Percentiles rank a stretch among this genome's conserved stretches.
These are phyloP conservation scores for Barnettozyma sp. DNA, from an alignment of 805 yeast species.

Conservation along the genomic window DNA sequence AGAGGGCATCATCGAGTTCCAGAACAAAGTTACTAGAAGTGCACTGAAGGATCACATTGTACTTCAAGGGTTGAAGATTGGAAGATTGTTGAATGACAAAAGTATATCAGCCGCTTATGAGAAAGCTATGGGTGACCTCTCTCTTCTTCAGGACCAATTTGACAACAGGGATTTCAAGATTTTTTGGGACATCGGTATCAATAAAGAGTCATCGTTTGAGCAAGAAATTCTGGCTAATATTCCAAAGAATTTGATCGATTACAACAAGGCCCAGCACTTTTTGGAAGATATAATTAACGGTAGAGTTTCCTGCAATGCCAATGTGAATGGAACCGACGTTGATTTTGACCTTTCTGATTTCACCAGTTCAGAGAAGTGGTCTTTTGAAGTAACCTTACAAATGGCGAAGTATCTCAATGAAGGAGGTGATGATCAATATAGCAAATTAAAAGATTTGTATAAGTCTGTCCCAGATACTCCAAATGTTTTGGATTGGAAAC, in stretches of 20 bases:
- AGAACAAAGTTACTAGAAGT: slow-evolving; percentile 44
- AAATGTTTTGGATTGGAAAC: slow-evolving; percentile 15
- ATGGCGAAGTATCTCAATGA: slow-evolving; percentile 10
- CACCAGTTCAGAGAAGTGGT: slow-evolving; percentile 20
- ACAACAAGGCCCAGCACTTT: slow-evolving; percentile 12
- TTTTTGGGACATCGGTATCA: slow-evolving; percentile 45
- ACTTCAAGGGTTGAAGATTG: slow-evolving; percentile 25
- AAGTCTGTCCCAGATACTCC: slow-evolving; percentile 12
- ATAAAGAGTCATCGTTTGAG: slow-evolving; percentile 21
- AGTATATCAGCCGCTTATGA: slow-evolving; percentile 1
- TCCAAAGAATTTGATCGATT: slow-evolving; percentile 6
- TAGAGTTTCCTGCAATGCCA: slow-evolving; percentile 1
- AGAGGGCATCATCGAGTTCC: slow-evolving; percentile 58
- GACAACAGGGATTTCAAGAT: slow-evolving; percentile 60
- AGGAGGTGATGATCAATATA: neutral
- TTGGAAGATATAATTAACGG: slow-evolving; percentile 16
- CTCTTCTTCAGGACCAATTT: slow-evolving; percentile 2
- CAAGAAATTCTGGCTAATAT: slow-evolving; percentile 11
- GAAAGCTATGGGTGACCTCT: slow-evolving; percentile 27
- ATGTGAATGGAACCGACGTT: too few relatives aligned
- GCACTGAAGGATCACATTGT: slow-evolving; percentile 20
- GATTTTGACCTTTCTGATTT: slow-evolving; percentile 9
- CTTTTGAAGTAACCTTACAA: slow-evolving; percentile 10
- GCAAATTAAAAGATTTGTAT: slow-evolving; percentile 5
- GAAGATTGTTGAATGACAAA: slow-evolving; percentile 26